Base-by-base conservation (phyloP, 306 rosid genomes). In the Coriaria nepalensis region DNA sequence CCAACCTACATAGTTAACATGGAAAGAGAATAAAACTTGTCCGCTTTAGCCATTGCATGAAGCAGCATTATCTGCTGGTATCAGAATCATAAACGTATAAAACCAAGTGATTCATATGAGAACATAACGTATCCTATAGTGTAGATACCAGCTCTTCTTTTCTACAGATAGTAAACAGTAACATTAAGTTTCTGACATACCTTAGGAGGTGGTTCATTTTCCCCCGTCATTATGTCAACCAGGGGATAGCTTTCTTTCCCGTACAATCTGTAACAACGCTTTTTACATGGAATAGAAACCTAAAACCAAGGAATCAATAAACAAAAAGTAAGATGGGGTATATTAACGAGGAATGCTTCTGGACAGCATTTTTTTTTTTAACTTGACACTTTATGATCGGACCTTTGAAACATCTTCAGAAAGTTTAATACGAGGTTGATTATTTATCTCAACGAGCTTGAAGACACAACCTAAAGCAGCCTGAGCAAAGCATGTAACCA, bases 391-490 rank as follows among this genome's bases (percentile, higher is more conserved):
- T 8, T 38, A 51, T 35, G 47, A 47, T 63, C 74, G 52, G 70
- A 92, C 98, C 98, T 92, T 92, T 8, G 98, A 75, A 47, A 92
- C 93, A 68, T 92, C 98, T 72, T 92, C 96, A 65, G 98, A 92
- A 68, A 92, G 98, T 66, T 92, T 92, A 50, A 92, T 92, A 40
- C 98, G 93, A 41, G 98, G 98, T 60, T 85, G 96, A 64, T 69
- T 68, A 62, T 92, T 92, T 63, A 92, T 92, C 67, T 92, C 96
- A 67, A 92, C 98, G 55, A 92, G 82, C 85, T 92, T 92, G 86
- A 92, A 92, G 56, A 92, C 98, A 62, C 88, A 87, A 49, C 98
- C 98, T 49, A 92, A 57, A 36, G 98, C 98, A 65, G 98, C 93
- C 75, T 92, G 98, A 69, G 96, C 93, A 66, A 68, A 92, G 67